A percentile compares a stretch with the other conserved stretches of the same genome.
These are phyloP conservation scores for Atkinsonella texensis DNA, from an alignment of 2,329 filamentous ascomycete species.

Conservation along the genomic window DNA sequence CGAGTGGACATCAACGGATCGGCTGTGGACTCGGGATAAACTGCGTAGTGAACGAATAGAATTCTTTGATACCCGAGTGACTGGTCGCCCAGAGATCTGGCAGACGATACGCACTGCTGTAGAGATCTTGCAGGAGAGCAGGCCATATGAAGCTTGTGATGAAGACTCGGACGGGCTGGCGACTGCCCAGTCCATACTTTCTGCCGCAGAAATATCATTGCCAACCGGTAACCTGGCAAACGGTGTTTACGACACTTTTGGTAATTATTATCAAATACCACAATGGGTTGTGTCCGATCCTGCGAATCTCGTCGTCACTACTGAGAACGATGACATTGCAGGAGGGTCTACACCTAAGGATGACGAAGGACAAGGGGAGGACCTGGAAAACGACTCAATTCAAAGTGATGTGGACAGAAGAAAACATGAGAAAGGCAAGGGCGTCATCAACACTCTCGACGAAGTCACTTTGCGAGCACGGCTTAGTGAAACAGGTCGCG, in stretches of 20 bases:
- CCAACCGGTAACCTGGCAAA: slow-evolving; percentile 61
- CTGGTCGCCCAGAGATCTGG: slow-evolving; percentile 70
- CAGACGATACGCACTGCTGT: slow-evolving; percentile 57
- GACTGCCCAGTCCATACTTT: slow-evolving; percentile 70
- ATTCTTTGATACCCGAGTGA: slow-evolving; percentile 85
- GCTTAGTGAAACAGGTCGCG: slow-evolving; percentile 54
- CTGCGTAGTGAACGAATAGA: slow-evolving; percentile 62
- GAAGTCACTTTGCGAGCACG: slow-evolving; percentile 47
- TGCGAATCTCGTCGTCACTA: slow-evolving; percentile 34
- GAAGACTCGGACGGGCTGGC: slow-evolving; percentile 33
- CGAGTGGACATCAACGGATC: slow-evolving; percentile 50
- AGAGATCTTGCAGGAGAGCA: slow-evolving; percentile 51
- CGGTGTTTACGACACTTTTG: slow-evolving; percentile 59
- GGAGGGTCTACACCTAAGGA: slow-evolving; percentile 21
- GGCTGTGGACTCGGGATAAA: slow-evolving; percentile 56
- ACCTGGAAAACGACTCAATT: slow-evolving; percentile 9
- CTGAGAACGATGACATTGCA: slow-evolving; percentile 20
- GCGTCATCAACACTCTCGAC: slow-evolving; percentile 38
- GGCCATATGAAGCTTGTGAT: slow-evolving; percentile 23
- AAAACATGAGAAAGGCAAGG: slow-evolving; percentile 49
- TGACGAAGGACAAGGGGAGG: slow-evolving; percentile 11
- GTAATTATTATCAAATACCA: slow-evolving; percentile 57
- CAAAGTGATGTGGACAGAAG: slow-evolving; percentile 24
- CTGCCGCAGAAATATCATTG: slow-evolving; percentile 64
- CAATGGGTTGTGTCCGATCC: slow-evolving; percentile 60